Percentiles rank a stretch among this genome's conserved stretches.
These are phyloP conservation scores for Nemania diffusa DNA, from an alignment of 2,329 filamentous ascomycete genomes.

Conservation along the genomic window DNA sequence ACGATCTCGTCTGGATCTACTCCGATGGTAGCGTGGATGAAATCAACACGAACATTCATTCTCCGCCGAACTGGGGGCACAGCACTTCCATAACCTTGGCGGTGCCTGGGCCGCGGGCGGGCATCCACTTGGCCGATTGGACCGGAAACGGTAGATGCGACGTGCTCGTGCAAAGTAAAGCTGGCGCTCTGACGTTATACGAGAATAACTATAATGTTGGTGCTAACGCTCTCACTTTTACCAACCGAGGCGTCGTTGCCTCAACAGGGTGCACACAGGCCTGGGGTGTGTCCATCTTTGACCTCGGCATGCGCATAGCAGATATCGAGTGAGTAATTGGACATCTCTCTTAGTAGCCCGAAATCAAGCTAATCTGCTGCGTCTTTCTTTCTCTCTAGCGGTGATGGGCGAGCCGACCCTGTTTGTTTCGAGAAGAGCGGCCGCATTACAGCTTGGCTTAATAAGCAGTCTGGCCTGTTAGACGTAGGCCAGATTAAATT, in stretches of 20 bases:
- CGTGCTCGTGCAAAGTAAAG: neutral
- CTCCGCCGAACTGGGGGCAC: neutral
- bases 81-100: neutral
- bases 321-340: neutral
- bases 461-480: neutral
- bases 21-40: neutral
- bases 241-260: neutral
- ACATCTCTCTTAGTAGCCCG: neutral
- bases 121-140: neutral
- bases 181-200: neutral
- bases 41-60: neutral
- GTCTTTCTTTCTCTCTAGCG: neutral
- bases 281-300: neutral
- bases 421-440: neutral
- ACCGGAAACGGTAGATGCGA: neutral
- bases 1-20: neutral
- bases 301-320: neutral
- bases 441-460: neutral
- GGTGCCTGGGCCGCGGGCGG: neutral
- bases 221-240: neutral
- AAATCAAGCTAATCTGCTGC: neutral
- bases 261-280: neutral
- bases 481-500: neutral
- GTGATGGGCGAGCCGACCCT: neutral
- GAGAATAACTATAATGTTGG: neutral